These are phyloP conservation scores for Aspergillus haitiensis DNA, from an alignment of 495 filamentous ascomycete genomes.

Conservation along the genomic window DNA sequence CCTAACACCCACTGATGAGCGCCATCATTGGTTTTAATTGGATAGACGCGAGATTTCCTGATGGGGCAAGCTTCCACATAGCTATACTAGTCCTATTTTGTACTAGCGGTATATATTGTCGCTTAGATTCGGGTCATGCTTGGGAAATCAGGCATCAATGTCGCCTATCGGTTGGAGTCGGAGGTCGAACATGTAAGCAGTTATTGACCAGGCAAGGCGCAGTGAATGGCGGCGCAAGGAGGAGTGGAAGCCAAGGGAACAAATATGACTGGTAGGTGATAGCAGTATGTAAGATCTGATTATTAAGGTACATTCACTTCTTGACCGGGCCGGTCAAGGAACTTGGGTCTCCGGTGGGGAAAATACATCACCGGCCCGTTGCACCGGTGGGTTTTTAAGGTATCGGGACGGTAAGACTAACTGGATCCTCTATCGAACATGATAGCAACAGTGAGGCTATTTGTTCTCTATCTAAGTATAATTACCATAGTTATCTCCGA, in stretches of 20 bases:
- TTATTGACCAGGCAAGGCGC: no score
- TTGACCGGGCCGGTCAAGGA: constrained; percentile 25
- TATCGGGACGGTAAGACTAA: constrained; percentile 6
- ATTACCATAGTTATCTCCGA: no score
- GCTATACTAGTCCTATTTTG: not conserved
- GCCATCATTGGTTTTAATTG: not conserved
- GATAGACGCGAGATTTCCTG: not conserved
- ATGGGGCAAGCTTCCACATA: not conserved
- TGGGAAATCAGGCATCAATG: not conserved
- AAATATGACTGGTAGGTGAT: no score
- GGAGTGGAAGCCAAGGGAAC: not conserved
- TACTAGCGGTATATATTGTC: not conserved
- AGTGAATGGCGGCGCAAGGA: not conserved
- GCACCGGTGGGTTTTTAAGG: constrained; percentile 16
- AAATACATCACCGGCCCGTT: constrained; percentile 22
- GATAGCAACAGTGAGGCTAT: not conserved
- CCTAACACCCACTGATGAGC: not conserved
- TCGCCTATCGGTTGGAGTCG: not conserved
- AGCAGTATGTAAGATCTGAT: no score
- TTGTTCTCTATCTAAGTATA: not conserved
- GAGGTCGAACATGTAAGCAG: not conserved
- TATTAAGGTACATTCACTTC: no score
- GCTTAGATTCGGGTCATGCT: not conserved
- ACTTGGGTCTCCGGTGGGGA: constrained; percentile 21
- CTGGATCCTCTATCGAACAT: not conserved